These are phyloP conservation scores for Orbilia javanica DNA, from an alignment of 2,329 filamentous ascomycete genomes.

Conservation along the genomic window DNA sequence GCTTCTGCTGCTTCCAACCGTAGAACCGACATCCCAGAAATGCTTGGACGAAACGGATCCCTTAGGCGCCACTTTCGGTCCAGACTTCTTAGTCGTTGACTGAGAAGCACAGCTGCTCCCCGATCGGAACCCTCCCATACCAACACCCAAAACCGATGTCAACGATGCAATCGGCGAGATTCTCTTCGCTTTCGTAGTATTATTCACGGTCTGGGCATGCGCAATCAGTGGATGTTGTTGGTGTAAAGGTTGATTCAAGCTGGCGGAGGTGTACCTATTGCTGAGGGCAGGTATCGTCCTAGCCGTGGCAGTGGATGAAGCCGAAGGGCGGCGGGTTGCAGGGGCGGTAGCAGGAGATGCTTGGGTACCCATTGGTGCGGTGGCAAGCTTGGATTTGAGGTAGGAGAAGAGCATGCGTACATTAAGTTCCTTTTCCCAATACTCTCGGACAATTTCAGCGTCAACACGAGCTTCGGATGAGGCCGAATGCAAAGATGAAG, in stretches of 20 bases:
- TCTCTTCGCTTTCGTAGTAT: constrained; percentile 66
- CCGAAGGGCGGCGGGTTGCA: constrained; percentile 67
- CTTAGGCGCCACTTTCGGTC: constrained; percentile 68
- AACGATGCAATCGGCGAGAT: constrained; percentile 63
- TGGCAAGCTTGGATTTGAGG: constrained; percentile 72
- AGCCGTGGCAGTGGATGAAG: constrained; percentile 66
- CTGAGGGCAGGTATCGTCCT: constrained; percentile 83
- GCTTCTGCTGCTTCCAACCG: constrained; percentile 61
- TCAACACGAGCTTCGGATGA: constrained; percentile 62
- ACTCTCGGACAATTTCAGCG: constrained; percentile 72
- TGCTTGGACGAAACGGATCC: constrained; percentile 49
- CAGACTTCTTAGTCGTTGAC: constrained; percentile 77
- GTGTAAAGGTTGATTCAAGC: constrained; percentile 68
- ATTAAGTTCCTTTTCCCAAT: constrained; percentile 94
- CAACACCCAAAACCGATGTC: constrained; percentile 52
- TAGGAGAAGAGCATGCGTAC: constrained; percentile 93
- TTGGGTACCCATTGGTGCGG: constrained; percentile 65
- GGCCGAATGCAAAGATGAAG: constrained; percentile 63
- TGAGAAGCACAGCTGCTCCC: constrained; percentile 85
- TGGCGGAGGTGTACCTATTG: constrained; percentile 65
- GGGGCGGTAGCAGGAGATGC: constrained; percentile 65
- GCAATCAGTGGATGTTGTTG: constrained; percentile 65
- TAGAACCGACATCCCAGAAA: constrained; percentile 62
- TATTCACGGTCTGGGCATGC: constrained; percentile 63
- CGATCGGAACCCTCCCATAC: constrained; percentile 63